Conservation (phyloP, 352 stramenopile genomes). For the Phytophthora pluvialis region DNA sequence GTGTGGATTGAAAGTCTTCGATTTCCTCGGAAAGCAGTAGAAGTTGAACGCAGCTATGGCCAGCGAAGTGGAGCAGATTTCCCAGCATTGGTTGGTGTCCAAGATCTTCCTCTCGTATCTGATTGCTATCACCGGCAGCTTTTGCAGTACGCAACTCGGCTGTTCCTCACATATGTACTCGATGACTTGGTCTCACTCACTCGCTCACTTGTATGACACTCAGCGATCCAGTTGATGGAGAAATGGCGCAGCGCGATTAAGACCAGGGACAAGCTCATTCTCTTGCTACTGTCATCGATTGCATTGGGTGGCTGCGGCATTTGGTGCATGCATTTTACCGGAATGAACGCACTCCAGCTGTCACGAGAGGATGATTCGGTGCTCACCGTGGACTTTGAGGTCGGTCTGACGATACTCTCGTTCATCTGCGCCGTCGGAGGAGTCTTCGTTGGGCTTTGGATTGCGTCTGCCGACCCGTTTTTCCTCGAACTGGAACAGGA, state of each 20-base stretch:
- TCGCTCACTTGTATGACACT: neutral
- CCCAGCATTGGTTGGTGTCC: slow-evolving; percentile 49
- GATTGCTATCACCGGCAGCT: slow-evolving; percentile 64
- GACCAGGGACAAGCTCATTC: slow-evolving; percentile 38
- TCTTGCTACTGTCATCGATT: slow-evolving; percentile 50
- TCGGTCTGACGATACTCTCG: slow-evolving; percentile 58
- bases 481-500: slow-evolving; percentile 67
- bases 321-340: slow-evolving; percentile 81
- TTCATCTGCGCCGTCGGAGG: slow-evolving; percentile 59
- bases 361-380: slow-evolving; percentile 39
- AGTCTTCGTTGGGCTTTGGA: slow-evolving; percentile 60
- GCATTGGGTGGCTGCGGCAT: slow-evolving; percentile 68
- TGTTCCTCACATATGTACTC: neutral
- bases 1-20: neutral
- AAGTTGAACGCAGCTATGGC: slow-evolving; percentile 10
- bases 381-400: slow-evolving; percentile 59
- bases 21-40: neutral
- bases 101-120: slow-evolving; percentile 60
- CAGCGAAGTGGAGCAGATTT: slow-evolving; percentile 20
- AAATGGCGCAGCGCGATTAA: slow-evolving; percentile 62
- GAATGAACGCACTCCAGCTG: slow-evolving; percentile 63
- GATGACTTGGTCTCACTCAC: neutral
- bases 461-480: slow-evolving; percentile 66
- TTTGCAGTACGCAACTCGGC: slow-evolving; percentile 44
- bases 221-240: slow-evolving; percentile 78